These are phyloP conservation scores for Aspergillus carbonarius DNA, from an alignment of 2,329 filamentous ascomycete species.

Conservation along the genomic window DNA sequence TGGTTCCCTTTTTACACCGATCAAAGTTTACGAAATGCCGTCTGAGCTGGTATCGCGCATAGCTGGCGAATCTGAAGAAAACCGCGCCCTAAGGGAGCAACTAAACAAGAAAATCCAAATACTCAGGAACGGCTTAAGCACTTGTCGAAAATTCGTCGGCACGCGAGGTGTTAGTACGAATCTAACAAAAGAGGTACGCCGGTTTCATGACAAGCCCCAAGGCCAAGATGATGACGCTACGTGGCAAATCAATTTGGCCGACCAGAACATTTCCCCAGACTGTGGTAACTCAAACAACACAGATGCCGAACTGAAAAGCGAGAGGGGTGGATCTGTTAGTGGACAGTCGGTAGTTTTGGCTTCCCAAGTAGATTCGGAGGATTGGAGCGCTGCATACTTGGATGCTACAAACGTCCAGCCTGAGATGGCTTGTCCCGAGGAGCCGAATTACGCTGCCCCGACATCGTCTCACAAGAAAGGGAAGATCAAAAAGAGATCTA, in stretches of 20 bases:
- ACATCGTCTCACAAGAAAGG: no score
- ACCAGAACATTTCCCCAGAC: neutral
- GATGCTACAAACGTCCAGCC: no score
- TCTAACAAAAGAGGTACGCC: neutral
- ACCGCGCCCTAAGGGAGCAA: slow-evolving; percentile 3
- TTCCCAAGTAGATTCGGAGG: no score
- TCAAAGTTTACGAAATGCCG: slow-evolving; percentile 8
- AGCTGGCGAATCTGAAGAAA: slow-evolving; percentile 10
- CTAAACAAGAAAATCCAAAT: slow-evolving; percentile 6
- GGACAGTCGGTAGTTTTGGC: neutral
- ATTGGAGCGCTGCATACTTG: no score
- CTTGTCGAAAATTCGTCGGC: slow-evolving; percentile 4
- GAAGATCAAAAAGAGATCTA: no score
- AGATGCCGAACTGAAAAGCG: neutral
- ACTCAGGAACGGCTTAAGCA: slow-evolving; percentile 4
- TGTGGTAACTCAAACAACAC: neutral
- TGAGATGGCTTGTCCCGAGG: no score
- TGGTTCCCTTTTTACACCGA: neutral
- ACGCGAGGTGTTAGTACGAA: neutral
- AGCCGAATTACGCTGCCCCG: no score
- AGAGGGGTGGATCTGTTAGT: neutral
- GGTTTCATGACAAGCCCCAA: neutral
- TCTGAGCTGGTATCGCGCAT: slow-evolving; percentile 5
- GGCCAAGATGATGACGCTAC: no score
- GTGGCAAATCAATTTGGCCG: no score